These are phyloP conservation scores for Miscanthus sacchariflorus DNA, from an alignment of 202 grass and related monocot genomes.

Conservation along the genomic window DNA sequence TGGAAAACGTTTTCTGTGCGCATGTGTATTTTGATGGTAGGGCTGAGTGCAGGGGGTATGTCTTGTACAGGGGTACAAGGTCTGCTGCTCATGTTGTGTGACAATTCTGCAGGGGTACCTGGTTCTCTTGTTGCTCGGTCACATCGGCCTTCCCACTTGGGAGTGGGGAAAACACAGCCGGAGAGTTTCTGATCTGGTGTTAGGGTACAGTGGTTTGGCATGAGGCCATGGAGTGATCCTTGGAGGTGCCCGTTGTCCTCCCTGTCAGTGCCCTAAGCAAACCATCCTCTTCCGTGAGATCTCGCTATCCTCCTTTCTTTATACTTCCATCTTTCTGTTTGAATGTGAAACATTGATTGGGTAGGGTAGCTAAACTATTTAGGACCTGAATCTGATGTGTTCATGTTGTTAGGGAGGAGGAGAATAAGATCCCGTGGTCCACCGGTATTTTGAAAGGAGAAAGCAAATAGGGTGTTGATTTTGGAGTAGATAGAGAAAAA, in stretches of 20 bases:
- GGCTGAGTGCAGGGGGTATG: neutral
- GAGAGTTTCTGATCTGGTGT: conserved; percentile 13
- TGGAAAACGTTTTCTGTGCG: neutral
- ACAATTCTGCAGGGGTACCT: neutral
- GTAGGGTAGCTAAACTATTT: neutral
- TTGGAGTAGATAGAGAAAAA: neutral
- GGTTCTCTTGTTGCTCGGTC: neutral
- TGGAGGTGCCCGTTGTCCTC: conserved; percentile 74
- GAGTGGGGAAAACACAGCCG: neutral
- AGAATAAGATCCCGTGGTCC: neutral
- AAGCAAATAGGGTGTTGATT: neutral
- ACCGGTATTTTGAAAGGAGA: neutral
- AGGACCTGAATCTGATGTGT: neutral
- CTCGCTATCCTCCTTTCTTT: neutral
- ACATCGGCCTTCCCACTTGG: neutral
- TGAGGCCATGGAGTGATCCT: conserved; percentile 56
- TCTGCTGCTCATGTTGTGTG: neutral
- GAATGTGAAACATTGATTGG: neutral
- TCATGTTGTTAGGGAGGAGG: neutral
- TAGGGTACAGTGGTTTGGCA: conserved; percentile 49
- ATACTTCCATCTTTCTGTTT: conserved; percentile 33
- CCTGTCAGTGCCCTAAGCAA: conserved; percentile 73
- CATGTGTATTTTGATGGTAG: neutral
- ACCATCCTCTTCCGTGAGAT: conserved; percentile 80
- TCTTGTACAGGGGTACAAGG: neutral